Evolutionary conservation across 2,329 filamentous ascomycete genomes (phyloP), one percentile per base, ranked within the genome.

Genomic region (Byssoonygena ceratinophila): DNA sequence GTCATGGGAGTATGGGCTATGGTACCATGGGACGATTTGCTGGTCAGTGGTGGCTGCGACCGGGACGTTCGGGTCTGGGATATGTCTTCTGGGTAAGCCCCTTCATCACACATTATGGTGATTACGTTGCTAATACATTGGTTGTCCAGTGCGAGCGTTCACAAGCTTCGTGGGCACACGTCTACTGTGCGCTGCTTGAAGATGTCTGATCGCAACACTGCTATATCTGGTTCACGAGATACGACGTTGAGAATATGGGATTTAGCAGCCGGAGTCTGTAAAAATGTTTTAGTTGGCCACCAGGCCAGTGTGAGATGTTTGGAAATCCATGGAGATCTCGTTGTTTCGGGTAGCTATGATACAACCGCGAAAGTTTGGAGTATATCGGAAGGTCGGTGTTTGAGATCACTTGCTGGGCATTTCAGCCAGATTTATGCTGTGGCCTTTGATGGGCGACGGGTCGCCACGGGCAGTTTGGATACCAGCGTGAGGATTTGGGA

Each of bases 1-100:
- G 87, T 97, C 41, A 98, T 98, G 92, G 92, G 92, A 37, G 92
- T 98, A 18, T 98, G 92, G 92, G 92, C 92, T 46, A 97, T 98
- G 91, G 89, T 98, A 22, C 92, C 92, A 5, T 96, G 90, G 87
- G 91, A 87, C 55, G 91, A 98, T 66, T 85, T 87, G 50, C 77
- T 98, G 56, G 92, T 98, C 55, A 96, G 89, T 62, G 92, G 92
- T 61, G 92, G 92, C 4, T 98, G 92, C 66, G 92, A 98, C 71
- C 81, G 92, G 55, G 92, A 98, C 65, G 92, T 98, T 25, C 80
- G 92, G 53, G 92, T 98, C 4, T 98, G 92, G 92, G 87, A 98
- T 64, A 83, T 98, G 75, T 82, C 83, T 47, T 94, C 87, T 56
- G 92, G 90, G 87, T 94, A 79, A 62, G 64, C 51, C 31, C 44